Conservation (phyloP, 805 yeast genomes). For the Candida ovalis region DNA sequence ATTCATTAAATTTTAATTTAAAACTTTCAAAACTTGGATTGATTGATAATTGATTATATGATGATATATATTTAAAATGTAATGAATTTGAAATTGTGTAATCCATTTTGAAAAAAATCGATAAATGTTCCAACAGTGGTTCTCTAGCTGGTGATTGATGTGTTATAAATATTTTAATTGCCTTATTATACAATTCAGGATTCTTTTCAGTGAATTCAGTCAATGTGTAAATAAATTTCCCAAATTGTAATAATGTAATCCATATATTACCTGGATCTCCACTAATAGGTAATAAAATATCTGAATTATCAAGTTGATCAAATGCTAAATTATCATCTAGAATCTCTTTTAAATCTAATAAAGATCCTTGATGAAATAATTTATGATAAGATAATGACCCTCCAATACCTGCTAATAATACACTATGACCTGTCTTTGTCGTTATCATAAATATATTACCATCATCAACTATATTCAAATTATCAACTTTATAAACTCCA, state of each 20-base stretch:
- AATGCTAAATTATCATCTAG: conserved; percentile 23
- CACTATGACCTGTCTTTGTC: conserved; percentile 37
- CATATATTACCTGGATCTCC: conserved; percentile 68
- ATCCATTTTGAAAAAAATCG: conserved; percentile 64
- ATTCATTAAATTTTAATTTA: conserved; percentile 56
- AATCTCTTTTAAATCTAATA: conserved; percentile 31
- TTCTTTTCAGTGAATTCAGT: conserved; percentile 35
- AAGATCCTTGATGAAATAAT: conserved; percentile 62
- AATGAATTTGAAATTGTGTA: conserved; percentile 69
- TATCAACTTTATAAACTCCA: conserved; percentile 51
- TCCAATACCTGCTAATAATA: conserved; percentile 67
- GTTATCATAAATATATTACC: conserved; percentile 39
- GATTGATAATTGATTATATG: conserved; percentile 64
- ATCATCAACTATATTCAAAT: conserved; percentile 62
- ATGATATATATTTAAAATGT: conserved; percentile 66
- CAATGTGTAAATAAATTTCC: conserved; percentile 53
- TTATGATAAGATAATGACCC: conserved; percentile 66
- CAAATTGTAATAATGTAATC: conserved; percentile 69
- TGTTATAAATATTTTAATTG: conserved; percentile 58
- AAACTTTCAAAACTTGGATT: conserved; percentile 62
- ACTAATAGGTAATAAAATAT: conserved; percentile 45
- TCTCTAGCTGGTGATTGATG: conserved; percentile 72
- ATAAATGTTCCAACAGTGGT: conserved; percentile 63
- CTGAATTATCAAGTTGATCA: conserved; percentile 22
- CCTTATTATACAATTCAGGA: conserved; percentile 28